Evolutionary conservation across 1,284 basidiomycete genomes (phyloP).

Genomic region (Papiliotrema fonsecae): DNA sequence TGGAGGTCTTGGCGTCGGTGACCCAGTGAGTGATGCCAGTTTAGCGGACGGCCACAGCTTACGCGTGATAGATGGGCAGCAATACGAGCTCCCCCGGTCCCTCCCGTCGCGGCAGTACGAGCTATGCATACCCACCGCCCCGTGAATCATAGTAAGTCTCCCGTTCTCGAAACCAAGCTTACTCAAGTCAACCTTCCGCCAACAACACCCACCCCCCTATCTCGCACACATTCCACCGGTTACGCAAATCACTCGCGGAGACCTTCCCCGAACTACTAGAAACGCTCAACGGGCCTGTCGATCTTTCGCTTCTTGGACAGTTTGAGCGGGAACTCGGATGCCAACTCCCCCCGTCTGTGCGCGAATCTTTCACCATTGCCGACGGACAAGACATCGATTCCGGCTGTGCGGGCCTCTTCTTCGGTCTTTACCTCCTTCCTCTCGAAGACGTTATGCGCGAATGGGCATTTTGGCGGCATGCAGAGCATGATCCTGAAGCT

Average conservation of each 20-base stretch:
- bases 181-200: constrained; percentile 16
- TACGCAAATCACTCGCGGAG: constrained; percentile 66
- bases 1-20: constrained; percentile 6
- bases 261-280: constrained; percentile 87
- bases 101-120: constrained; percentile 20
- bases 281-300: constrained; percentile 80
- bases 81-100: constrained; percentile 33
- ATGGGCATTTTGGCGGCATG: constrained; percentile 88
- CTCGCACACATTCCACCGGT: constrained; percentile 69
- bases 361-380: constrained; percentile 74
- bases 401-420: constrained; percentile 63
- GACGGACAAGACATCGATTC: constrained; percentile 88
- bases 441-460: constrained; percentile 86
- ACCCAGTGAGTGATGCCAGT: constrained; percentile 5
- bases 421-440: constrained; percentile 74
- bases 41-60: background rate
- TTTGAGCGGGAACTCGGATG: constrained; percentile 78
- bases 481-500: constrained; percentile 69
- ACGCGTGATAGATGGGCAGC: constrained; percentile 12
- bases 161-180: background rate
- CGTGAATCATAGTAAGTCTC: constrained; percentile 18
- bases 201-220: constrained; percentile 66
- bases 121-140: constrained; percentile 23
- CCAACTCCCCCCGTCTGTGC: constrained; percentile 67
- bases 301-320: constrained; percentile 65